Evolutionary conservation across 164 flowering plant species (phyloP), one percentile per base, ranked within the genome.

Genomic region (Houttuynia cordata): DNA sequence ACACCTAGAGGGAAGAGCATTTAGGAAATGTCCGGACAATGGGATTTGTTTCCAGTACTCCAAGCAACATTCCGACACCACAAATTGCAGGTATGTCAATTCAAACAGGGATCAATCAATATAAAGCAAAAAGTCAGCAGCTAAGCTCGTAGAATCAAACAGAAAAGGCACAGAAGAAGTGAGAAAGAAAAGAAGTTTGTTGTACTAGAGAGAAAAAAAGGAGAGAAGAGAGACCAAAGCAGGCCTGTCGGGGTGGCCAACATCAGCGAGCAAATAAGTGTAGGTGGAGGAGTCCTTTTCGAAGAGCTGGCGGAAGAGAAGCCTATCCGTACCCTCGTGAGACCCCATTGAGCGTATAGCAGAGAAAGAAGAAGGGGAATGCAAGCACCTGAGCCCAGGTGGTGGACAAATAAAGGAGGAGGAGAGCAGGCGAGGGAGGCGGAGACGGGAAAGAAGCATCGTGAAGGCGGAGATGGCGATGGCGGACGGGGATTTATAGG

Each of bases 241-340:
- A 0, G 97, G 97, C 65, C 78, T 90, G 10, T 87, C 86, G 5
- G 90, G 94, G 62, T 93, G 96, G 47, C 76, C 72, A 50, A 78
- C 76, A 69, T 90, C 98, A 24, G 98, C 97, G 42, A 93, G 96
- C 45, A 93, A 81, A 71, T 87, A 90, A 56, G 97, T 90, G 64
- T 84, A 93, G 10, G 98, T 93, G 12, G 81, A 87, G 0, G 98
- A 93, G 1, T 87, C 97, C 75, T 83, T 61, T 55, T 67, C 70
- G 51, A 67, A 67, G 49, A 67, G 64, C 56, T 67, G 70, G 7
- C 70, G 64, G 64, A 93, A 86, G 60, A 93, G 64, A 10, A 87
- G 78, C 45, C n/a, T n/a, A n/a, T n/a, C n/a, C n/a, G n/a, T n/a
- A n/a, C n/a, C n/a, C n/a, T n/a, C n/a, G n/a, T n/a, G n/a, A n/a